Conservation (phyloP, 352 stramenopile genomes). For the Phytophthora ohioensis region DNA sequence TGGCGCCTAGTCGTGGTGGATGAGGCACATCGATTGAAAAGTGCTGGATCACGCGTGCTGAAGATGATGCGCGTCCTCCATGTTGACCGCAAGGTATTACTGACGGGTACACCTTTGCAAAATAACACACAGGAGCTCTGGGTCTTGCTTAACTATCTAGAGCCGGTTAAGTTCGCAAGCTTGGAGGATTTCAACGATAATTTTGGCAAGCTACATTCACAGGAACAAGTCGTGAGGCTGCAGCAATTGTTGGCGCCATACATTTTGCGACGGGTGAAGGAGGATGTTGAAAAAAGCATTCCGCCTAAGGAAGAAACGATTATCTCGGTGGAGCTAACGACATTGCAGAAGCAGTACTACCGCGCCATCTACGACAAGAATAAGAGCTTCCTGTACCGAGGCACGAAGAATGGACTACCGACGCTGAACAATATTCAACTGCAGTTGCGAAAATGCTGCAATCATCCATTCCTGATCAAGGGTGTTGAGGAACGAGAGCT, state of each 20-base stretch:
- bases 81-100: slow-evolving; percentile 92
- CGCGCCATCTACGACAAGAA: slow-evolving; percentile 99
- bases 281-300: slow-evolving; percentile 97
- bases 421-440: slow-evolving; percentile 99
- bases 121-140: slow-evolving; percentile 98
- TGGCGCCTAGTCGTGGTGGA: slow-evolving; percentile 87
- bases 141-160: slow-evolving; percentile 97
- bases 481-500: slow-evolving; percentile 90
- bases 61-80: slow-evolving; percentile 90
- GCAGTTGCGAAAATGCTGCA: slow-evolving; percentile 99
- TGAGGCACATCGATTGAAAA: slow-evolving; percentile 87
- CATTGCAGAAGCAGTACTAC: slow-evolving; percentile 99
- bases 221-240: slow-evolving; percentile 95
- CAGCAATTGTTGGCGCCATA: slow-evolving; percentile 95
- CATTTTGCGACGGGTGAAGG: slow-evolving; percentile 97
- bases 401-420: slow-evolving; percentile 85
- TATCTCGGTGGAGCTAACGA: slow-evolving; percentile 97
- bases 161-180: slow-evolving; percentile 93
- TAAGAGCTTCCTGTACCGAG: slow-evolving; percentile 95
- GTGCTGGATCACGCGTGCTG: slow-evolving; percentile 78
- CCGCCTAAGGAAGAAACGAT: slow-evolving; percentile 98
- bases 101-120: slow-evolving; percentile 98
- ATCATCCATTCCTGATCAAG: slow-evolving; percentile 99
- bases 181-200: slow-evolving; percentile 91
- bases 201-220: slow-evolving; percentile 94